Evolutionary conservation across 805 yeast species (phyloP), one percentile per base, ranked within the genome.

Genomic region (Wickerhamiella alocasiicola): DNA sequence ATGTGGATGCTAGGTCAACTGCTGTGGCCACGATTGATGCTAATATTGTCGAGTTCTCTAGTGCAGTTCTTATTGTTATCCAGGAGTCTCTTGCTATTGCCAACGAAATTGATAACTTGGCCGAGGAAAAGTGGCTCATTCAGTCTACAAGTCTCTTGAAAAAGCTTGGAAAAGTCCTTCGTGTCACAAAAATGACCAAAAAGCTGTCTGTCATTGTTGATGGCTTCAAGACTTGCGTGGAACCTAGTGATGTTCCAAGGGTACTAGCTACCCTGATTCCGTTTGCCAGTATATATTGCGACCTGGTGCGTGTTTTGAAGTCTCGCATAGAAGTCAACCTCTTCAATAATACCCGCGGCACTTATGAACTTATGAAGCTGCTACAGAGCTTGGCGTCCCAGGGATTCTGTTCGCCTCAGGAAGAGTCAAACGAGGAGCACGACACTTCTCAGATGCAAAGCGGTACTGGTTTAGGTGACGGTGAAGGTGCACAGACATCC

Each of bases 391-490:
- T 91, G 21, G 74, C 94, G 1, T 72, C 72, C 11, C 72, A 78
- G 41, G 98, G 98, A 0, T 87, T 85, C 70, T 91, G 98, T 55
- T 73, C 93, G 2, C 98, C 98, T 9, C 81, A 81, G 53, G 77
- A 83, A 15, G 80, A 81, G 5, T 56, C 65, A 5, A 79, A 77
- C 42, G 53, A 51, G 21, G 48, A 42, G 43, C 75, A 73, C 45
- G 72, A 72, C 13, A 67, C 71, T 36, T 70, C 70, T 36, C 70
- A 80, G 40, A 56, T 78, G 44, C 79, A 80, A 31, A 91, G 82
- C 32, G 97, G 96, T 34, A 82, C 94, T 6, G 94, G 94, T 6
- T 63, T 82, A 16, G 98, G 98, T 26, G 91, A 88, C 52, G 98
- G 97, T 18, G 77, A 72, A 42, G 97, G 95, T 48, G 94, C 81